These are phyloP conservation scores for Umbilicaria muhlenbergii DNA, from an alignment of 495 filamentous ascomycete genomes.

Conservation along the genomic window DNA sequence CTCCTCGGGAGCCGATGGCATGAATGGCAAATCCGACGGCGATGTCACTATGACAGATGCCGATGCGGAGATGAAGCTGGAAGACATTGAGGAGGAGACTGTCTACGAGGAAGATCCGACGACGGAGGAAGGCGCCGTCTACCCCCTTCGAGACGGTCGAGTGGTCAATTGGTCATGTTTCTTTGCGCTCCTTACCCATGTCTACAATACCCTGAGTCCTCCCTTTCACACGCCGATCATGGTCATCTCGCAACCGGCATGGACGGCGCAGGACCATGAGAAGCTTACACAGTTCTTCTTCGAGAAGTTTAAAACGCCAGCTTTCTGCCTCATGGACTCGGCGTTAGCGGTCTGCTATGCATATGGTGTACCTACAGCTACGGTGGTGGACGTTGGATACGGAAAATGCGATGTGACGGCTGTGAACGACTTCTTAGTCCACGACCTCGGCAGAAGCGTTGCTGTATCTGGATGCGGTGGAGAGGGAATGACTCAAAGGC, in stretches of 20 bases:
- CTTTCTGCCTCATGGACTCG: constrained; percentile 72
- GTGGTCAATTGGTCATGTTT: constrained; percentile 84
- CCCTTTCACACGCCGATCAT: constrained; percentile 90
- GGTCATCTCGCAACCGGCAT: constrained; percentile 70
- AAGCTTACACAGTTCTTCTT: constrained; percentile 81
- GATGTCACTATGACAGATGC: constrained; percentile 35
- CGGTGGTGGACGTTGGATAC: constrained; percentile 77
- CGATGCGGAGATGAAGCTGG: constrained; percentile 7
- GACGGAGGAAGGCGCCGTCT: constrained; percentile 77
- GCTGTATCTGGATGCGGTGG: constrained; percentile 63
- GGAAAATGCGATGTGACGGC: constrained; percentile 86
- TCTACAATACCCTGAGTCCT: constrained; percentile 73
- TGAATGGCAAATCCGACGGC: constrained; percentile 17
- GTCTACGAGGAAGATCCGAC: constrained; percentile 74
- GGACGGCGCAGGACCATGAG: constrained; percentile 73
- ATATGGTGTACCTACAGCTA: constrained; percentile 58
- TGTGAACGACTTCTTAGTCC: constrained; percentile 59
- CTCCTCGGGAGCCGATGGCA: constrained; percentile 13
- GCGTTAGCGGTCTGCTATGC: constrained; percentile 73
- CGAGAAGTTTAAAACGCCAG: constrained; percentile 89
- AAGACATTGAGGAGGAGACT: constrained; percentile 26
- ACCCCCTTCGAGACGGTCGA: constrained; percentile 68
- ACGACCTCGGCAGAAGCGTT: constrained; percentile 40
- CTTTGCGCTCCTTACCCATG: constrained; percentile 74
- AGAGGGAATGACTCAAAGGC: constrained; percentile 69